Evolutionary conservation across 2,329 filamentous ascomycete species (phyloP), one percentile per base, ranked within the genome.

Genomic region (Xylaria sp.): DNA sequence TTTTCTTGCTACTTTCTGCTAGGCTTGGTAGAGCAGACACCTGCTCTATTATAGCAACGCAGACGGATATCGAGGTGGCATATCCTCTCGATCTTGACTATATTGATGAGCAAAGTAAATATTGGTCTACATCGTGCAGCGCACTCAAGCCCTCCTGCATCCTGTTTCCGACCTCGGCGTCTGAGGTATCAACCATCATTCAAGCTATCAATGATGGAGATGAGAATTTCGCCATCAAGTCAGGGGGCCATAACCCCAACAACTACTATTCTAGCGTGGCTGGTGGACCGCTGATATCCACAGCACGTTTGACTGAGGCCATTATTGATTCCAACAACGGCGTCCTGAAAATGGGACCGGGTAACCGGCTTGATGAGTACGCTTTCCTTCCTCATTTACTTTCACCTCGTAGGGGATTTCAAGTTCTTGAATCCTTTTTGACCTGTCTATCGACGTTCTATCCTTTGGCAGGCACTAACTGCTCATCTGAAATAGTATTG

Each of bases 201-300:
- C 78, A 77, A 45, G 74, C 82, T 15, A 77, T 88, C 15, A 78
- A 78, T 15, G 74, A 79, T 43, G 78, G 78, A 33, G 72, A 77
- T 3, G 82, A 81, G 52, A 73, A 66, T 3, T 88, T 88, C 67
- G 84, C 85, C 6, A 75, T 85, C 65, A 83, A 84, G 64, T 82
- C 82, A n/a, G 85, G 85, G 17, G 85, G 85, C 0, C 85, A 87
- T 72, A 83, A 82, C 57, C 81, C 83, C 4, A 85, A 85, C 69
- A 76, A 81, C 11, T 80, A 81, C 60, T 82, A 79, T 37, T 80
- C 84, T 0, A 87, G 80, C 66, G 81, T 83, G 38, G 70, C 78
- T 6, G 79, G 75, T 0, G 83, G 83, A 0, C 75, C 83, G 0
- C 72, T 83, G 9, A 80, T 88, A 60, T 83, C 83, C 8, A 76